Conservation (phyloP, 768 basidiomycete genomes). For the Chlorophyllum brunneum region DNA sequence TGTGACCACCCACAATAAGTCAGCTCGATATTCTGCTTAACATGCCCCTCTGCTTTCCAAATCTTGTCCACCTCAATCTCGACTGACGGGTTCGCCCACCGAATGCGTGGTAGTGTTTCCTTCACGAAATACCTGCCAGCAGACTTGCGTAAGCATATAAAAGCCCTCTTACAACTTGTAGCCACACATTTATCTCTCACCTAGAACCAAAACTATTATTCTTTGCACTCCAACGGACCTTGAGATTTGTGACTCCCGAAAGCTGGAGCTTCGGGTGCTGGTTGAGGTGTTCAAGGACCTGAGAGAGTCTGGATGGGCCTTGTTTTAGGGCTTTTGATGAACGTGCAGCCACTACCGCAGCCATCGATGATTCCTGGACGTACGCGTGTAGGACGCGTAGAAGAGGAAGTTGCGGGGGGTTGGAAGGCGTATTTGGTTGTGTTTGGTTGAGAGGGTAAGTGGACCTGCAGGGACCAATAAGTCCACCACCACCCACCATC, state of each 20-base stretch:
- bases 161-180: too few species aligned
- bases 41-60: constrained; percentile 46
- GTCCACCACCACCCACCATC: neutral
- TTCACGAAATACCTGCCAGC: constrained; percentile 67
- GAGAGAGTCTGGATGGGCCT: constrained; percentile 36
- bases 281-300: constrained; percentile 48
- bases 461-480: neutral
- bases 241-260: constrained; percentile 44
- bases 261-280: constrained; percentile 48
- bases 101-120: constrained; percentile 75
- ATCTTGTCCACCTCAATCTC: constrained; percentile 55
- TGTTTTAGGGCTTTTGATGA: constrained; percentile 13
- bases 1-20: constrained; percentile 53
- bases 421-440: constrained; percentile 10
- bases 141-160: neutral
- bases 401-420: neutral
- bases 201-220: constrained; percentile 77
- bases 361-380: neutral
- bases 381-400: neutral
- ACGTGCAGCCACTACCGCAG: constrained; percentile 2
- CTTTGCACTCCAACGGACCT: constrained; percentile 50
- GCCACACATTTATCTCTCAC: constrained; percentile 37
- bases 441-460: constrained; percentile 2
- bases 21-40: constrained; percentile 59
- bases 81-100: constrained; percentile 67